Evolutionary conservation across 2,329 filamentous ascomycete species (phyloP).

Genomic region (Colletotrichum orbiculare): DNA sequence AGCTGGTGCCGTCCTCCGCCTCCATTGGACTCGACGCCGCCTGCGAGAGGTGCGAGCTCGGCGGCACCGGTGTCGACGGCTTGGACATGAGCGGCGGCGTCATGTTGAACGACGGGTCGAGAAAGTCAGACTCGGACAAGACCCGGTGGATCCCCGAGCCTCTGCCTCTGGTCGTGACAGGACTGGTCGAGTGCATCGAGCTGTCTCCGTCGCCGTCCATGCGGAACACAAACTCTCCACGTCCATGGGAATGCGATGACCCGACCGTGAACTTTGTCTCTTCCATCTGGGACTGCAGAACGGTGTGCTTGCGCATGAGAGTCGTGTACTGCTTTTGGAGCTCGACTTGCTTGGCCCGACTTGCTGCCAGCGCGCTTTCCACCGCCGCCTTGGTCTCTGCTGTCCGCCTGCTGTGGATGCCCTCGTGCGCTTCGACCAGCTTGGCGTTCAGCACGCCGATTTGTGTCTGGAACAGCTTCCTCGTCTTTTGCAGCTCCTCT

Average conservation of each 20-base stretch:
- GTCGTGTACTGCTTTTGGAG: constrained; percentile 63
- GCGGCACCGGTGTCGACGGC: constrained; percentile 42
- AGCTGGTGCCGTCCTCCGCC: constrained; percentile 44
- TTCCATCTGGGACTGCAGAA: constrained; percentile 55
- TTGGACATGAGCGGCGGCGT: constrained; percentile 55
- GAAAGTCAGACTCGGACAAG: constrained; percentile 56
- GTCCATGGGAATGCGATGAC: constrained; percentile 33
- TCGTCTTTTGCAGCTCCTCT: constrained; percentile 56
- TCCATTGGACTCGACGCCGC: constrained; percentile 48
- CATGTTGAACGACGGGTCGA: constrained; percentile 56
- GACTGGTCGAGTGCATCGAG: constrained; percentile 46
- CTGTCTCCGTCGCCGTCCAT: constrained; percentile 38
- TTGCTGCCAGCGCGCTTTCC: constrained; percentile 60
- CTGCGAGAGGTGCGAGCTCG: constrained; percentile 49
- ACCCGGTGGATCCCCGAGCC: constrained; percentile 49
- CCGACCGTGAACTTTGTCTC: constrained; percentile 34
- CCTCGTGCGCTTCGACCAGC: constrained; percentile 53
- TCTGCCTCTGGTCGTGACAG: constrained; percentile 48
- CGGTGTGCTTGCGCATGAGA: constrained; percentile 63
- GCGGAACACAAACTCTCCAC: constrained; percentile 34
- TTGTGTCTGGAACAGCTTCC: constrained; percentile 59
- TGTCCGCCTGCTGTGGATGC: constrained; percentile 40
- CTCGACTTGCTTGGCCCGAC: constrained; percentile 63
- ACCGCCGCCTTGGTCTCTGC: constrained; percentile 51
- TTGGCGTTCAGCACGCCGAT: constrained; percentile 58